A percentile compares a stretch with the other conserved stretches of the same genome.
phyloP scores from a whole-genome alignment of 1,139 yeast genomes.

The Candida mesenterica region DNA sequence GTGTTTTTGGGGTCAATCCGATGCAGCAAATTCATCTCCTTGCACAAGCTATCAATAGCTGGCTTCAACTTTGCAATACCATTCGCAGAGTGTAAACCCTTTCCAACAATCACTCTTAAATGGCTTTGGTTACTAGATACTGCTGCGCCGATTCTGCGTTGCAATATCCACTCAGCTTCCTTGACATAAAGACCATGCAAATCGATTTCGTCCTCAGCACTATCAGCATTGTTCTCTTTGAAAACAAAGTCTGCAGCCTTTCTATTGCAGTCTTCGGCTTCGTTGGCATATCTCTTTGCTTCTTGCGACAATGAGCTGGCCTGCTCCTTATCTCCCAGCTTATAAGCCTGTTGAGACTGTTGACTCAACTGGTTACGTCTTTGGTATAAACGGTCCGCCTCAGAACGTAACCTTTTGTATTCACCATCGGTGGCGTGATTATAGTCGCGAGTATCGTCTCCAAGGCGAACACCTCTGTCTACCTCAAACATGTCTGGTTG shows the following conservation, averaged over 20 bases:
- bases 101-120: constrained; percentile 82
- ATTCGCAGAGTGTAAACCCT: constrained; percentile 79
- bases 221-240: constrained; percentile 82
- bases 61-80: constrained; percentile 89
- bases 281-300: constrained; percentile 55
- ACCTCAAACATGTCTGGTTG: constrained; percentile 18
- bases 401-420: constrained; percentile 61
- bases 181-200: constrained; percentile 88
- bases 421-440: constrained; percentile 70
- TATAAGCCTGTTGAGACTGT: constrained; percentile 75
- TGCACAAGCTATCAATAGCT: constrained; percentile 77
- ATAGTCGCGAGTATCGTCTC: constrained; percentile 50
- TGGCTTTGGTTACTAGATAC: constrained; percentile 56
- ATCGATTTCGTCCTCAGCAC: constrained; percentile 83
- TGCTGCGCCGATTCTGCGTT: constrained; percentile 69
- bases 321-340: constrained; percentile 64
- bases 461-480: constrained; percentile 40
- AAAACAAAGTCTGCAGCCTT: constrained; percentile 93
- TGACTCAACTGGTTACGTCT: constrained; percentile 56
- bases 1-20: constrained; percentile 67
- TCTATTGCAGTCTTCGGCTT: constrained; percentile 69
- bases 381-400: constrained; percentile 67
- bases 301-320: constrained; percentile 75
- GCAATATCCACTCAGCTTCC: constrained; percentile 80
- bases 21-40: constrained; percentile 58